A percentile compares a stretch with the other conserved stretches of the same genome.
phyloP scores from a whole-genome alignment of 148 eudicot genomes.

The Fallopia convolvulus region DNA sequence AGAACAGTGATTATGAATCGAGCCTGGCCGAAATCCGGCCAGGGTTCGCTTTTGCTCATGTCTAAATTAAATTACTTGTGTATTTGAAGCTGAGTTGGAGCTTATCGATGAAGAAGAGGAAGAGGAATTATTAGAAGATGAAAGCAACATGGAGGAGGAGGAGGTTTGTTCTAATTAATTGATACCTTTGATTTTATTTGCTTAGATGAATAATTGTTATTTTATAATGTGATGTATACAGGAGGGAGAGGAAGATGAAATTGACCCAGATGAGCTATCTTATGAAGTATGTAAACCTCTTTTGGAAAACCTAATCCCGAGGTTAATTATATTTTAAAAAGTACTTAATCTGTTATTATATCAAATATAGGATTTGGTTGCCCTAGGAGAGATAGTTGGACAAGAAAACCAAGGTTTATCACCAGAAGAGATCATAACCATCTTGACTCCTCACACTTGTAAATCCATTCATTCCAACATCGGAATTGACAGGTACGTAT shows the following conservation, averaged over 20 bases:
- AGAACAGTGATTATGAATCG: too few species aligned
- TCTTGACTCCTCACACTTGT: slow-evolving; percentile 27
- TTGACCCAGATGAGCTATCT: slow-evolving; percentile 65
- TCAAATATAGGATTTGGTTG: slow-evolving; percentile 37
- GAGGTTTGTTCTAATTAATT: too few species aligned
- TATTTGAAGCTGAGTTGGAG: slow-evolving; percentile 24
- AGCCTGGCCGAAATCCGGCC: too few species aligned
- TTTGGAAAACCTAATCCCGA: not conserved
- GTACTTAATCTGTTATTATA: not conserved
- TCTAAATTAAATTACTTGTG: not conserved
- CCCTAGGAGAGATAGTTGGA: slow-evolving; percentile 56
- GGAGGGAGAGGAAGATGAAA: slow-evolving; percentile 33
- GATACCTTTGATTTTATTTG: too few species aligned
- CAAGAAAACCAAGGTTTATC: slow-evolving; percentile 52
- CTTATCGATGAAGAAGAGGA: slow-evolving; percentile 6
- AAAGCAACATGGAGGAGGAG: slow-evolving; percentile 3
- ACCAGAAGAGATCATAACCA: slow-evolving; percentile 29
- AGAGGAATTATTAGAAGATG: slow-evolving; percentile 8
- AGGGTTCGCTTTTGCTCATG: too few species aligned
- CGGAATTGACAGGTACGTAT: slow-evolving; percentile 34
- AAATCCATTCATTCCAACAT: slow-evolving; percentile 22
- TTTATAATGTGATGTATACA: not conserved
- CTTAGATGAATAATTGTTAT: too few species aligned
- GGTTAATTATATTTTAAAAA: not conserved
- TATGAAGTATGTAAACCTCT: slow-evolving; percentile 35